These are phyloP conservation scores for Aeschynomene evenia DNA, from an alignment of 306 rosid genomes.

Conservation along the genomic window DNA sequence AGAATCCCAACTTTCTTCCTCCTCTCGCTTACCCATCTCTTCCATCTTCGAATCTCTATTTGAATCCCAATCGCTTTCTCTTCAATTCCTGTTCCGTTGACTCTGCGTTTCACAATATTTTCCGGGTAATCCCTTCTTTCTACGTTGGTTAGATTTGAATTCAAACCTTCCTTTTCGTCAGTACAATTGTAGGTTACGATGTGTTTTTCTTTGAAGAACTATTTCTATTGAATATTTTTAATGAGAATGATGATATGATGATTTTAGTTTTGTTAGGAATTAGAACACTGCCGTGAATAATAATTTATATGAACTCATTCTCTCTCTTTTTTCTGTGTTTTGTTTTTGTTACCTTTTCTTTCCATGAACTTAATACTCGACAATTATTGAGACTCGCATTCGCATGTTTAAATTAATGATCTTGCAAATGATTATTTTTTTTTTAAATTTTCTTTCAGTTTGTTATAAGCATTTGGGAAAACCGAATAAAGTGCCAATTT, in stretches of 20 bases:
- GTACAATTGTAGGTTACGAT: neutral
- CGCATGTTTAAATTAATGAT: neutral
- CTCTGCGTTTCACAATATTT: slow-evolving; percentile 9
- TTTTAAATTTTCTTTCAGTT: neutral
- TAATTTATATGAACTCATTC: no score
- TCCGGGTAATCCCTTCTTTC: slow-evolving; percentile 26
- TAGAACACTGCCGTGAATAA: neutral
- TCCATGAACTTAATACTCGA: neutral
- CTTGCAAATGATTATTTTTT: neutral
- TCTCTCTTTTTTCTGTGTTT: neutral
- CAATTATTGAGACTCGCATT: neutral
- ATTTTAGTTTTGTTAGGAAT: neutral
- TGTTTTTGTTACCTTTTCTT: neutral
- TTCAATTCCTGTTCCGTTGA: neutral
- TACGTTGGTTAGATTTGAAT: neutral
- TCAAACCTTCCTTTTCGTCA: neutral
- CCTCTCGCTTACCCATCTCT: slow-evolving; percentile 4
- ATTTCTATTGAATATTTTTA: neutral
- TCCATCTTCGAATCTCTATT: slow-evolving; percentile 18
- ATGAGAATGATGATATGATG: neutral
- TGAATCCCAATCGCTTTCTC: neutral
- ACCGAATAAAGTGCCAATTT: neutral
- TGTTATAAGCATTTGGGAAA: neutral
- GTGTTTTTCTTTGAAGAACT: neutral
- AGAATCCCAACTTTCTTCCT: neutral